These are phyloP conservation scores for Nannochloropsis oceanica DNA, from an alignment of 108 stramenopile species.

Conservation along the genomic window DNA sequence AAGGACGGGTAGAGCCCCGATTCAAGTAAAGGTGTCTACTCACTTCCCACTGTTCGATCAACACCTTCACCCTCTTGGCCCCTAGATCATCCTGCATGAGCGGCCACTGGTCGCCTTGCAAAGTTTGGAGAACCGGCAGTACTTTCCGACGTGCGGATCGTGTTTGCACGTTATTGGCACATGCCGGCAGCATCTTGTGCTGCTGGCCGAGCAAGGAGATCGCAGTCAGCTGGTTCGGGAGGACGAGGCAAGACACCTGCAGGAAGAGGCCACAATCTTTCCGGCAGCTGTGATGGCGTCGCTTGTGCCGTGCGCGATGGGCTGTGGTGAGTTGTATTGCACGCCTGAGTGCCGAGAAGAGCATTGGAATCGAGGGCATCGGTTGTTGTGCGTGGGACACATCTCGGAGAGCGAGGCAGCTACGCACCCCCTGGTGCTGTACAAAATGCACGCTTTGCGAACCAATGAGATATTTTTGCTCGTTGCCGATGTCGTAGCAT, in stretches of 20 bases:
- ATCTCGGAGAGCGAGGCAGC: slow-evolving; percentile 12
- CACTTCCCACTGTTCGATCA: no score
- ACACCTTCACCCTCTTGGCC: neutral
- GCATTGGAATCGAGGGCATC: slow-evolving; percentile 10
- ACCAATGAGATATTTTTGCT: slow-evolving; percentile 44
- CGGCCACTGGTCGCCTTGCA: neutral
- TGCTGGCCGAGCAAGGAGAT: neutral
- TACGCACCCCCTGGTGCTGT: slow-evolving; percentile 17
- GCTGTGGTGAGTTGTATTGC: slow-evolving; percentile 26
- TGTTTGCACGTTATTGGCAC: neutral
- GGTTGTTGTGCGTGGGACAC: slow-evolving; percentile 18
- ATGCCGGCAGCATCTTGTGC: neutral
- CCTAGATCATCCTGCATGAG: neutral
- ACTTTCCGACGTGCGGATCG: neutral
- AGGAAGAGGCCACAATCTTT: neutral
- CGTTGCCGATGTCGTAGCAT: slow-evolving; percentile 31
- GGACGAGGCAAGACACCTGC: neutral
- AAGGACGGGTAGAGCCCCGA: no score
- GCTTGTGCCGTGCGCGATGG: neutral
- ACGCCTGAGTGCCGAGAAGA: slow-evolving; percentile 1
- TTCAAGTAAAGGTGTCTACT: no score
- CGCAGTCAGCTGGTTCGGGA: neutral
- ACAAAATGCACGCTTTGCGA: slow-evolving; percentile 24
- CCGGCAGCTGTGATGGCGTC: neutral
- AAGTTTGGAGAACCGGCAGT: neutral